A percentile compares a stretch with the other conserved stretches of the same genome.
Conservation (phyloP, 768 basidiomycete genomes). For the Rhodotorula paludigena region DNA sequence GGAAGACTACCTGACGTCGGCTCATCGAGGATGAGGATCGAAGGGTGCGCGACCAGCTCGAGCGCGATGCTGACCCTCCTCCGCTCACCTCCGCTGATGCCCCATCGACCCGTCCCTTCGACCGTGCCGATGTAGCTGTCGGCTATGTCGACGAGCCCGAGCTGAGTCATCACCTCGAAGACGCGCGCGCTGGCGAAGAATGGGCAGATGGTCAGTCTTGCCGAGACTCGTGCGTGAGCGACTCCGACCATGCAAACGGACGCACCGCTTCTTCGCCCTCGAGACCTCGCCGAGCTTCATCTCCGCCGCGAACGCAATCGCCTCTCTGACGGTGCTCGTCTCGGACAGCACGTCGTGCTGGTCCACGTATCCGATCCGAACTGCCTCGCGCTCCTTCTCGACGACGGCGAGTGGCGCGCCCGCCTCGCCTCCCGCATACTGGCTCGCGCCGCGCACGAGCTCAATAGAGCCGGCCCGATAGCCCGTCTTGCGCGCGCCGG, state of each 20-base stretch:
- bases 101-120: slow-evolving; percentile 56
- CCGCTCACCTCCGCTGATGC: slow-evolving; percentile 88
- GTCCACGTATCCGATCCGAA: slow-evolving; percentile 76
- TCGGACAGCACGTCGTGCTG: slow-evolving; percentile 44
- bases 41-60: slow-evolving; percentile 78
- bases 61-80: slow-evolving; percentile 83
- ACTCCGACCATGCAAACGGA: not conserved
- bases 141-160: slow-evolving; percentile 67
- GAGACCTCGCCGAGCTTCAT: slow-evolving; percentile 63
- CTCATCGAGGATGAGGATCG: slow-evolving; percentile 80
- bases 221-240: not conserved
- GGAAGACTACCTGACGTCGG: slow-evolving; percentile 51
- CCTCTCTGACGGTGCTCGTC: slow-evolving; percentile 60
- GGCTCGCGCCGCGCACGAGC: slow-evolving; percentile 42
- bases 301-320: slow-evolving; percentile 76
- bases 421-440: not conserved
- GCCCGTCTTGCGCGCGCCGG: slow-evolving; percentile 75
- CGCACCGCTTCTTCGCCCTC: slow-evolving; percentile 39
- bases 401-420: not conserved
- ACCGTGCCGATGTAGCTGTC: slow-evolving; percentile 69
- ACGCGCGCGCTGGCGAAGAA: slow-evolving; percentile 50
- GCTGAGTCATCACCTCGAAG: slow-evolving; percentile 61
- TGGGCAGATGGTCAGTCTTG: not conserved
- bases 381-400: slow-evolving; percentile 38
- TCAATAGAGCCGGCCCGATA: slow-evolving; percentile 60